Evolutionary conservation across 805 yeast genomes (phyloP).

Genomic region (Teunomyces panamensis): DNA sequence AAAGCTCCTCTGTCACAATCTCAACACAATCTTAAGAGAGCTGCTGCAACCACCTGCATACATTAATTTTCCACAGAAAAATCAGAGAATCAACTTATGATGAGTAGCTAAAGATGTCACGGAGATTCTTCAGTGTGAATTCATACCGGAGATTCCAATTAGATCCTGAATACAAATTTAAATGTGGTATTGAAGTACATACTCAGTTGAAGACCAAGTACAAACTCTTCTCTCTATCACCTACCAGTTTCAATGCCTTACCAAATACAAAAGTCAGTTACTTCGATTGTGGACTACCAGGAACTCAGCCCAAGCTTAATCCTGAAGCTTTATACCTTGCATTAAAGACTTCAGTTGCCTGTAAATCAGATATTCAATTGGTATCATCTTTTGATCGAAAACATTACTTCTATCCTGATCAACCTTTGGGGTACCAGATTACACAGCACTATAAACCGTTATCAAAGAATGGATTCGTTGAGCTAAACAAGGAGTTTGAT

Average conservation of each 20-base stretch:
- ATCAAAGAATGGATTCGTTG: slow-evolving; percentile 63
- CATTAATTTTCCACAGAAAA: not conserved
- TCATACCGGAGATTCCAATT: slow-evolving; percentile 8
- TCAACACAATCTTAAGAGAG: not conserved
- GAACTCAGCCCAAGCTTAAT: slow-evolving; percentile 83
- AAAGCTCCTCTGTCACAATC: not conserved
- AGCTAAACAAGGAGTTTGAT: slow-evolving; percentile 51
- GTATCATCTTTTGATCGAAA: slow-evolving; percentile 81
- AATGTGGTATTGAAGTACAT: slow-evolving; percentile 91
- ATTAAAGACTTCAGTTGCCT: slow-evolving; percentile 65
- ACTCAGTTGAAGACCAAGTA: slow-evolving; percentile 74
- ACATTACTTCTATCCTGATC: slow-evolving; percentile 95
- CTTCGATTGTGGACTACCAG: slow-evolving; percentile 87
- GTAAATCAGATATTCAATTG: slow-evolving; percentile 55
- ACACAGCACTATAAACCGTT: slow-evolving; percentile 85
- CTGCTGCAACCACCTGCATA: not conserved
- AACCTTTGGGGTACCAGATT: slow-evolving; percentile 93
- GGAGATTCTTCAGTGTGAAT: not conserved
- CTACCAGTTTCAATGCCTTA: slow-evolving; percentile 41
- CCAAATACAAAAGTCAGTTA: slow-evolving; percentile 74
- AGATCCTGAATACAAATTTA: slow-evolving; percentile 37
- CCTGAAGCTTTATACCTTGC: slow-evolving; percentile 71
- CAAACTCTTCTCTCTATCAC: slow-evolving; percentile 74
- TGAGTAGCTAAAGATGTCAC: not conserved
- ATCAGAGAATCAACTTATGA: not conserved